Base-by-base conservation (phyloP, 768 basidiomycete species). In the Floccularia luteovirens region DNA sequence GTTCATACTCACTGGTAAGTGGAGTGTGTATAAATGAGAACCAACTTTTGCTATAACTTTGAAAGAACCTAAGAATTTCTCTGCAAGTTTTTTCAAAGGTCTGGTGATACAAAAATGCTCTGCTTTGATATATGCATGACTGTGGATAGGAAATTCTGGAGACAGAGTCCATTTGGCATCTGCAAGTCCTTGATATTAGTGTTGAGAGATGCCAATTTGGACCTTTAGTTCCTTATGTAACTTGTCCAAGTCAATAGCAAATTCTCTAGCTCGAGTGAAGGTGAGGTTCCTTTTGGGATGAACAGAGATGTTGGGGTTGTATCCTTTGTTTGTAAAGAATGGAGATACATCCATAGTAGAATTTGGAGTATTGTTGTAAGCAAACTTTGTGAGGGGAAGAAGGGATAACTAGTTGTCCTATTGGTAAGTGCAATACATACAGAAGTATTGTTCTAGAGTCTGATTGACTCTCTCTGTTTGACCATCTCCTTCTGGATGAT, bases 61-160 rank as follows among this genome's bases (percentile, higher is more conserved):
- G 24, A 42, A 54, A 5, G 50, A 53, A 1, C 55, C 47, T 2
- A 51, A 39, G 35, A 42, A 42, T 32, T 49, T 48, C 11, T 53
- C 48, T 6, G 16, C n/a, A 17, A 34, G 32, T 17, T 34, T 34
- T 19, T 34, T 34, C 6, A 19, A 34, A 6, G 32, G 32, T 7
- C 32, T 8, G 20, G 32, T 34, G 16, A 19, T 34, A 17, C 32
- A 17, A 19, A 34, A 34, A 19, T 14, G 20, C 32, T 34, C 20
- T 14, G 32, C 32, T 34, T 34, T 34, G 7, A 34, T 19, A n/a
- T 48, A 49, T 4, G 54, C 38, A 35, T 57, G 54, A 30, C 42
- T 21, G 12, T 24, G 13, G 17, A 41, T 31, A 14, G 31, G 31
- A 31, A 32, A 32, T 5, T 41, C 39, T 4, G 20, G 39, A 6